phyloP scores from a whole-genome alignment of 257 asterid genomes.

The Penstemon eatonii region DNA sequence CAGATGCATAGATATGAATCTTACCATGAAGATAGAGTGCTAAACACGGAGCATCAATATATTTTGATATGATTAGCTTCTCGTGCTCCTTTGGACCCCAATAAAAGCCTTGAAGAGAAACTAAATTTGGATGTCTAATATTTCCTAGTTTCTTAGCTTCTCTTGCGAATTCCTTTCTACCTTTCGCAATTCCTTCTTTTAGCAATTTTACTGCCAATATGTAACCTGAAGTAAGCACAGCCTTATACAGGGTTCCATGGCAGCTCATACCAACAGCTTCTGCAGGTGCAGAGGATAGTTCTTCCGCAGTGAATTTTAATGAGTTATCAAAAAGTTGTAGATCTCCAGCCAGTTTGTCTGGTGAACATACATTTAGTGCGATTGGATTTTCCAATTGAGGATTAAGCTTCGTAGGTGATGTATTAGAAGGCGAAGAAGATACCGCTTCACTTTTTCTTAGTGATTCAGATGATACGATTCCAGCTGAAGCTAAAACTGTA shows the following conservation, averaged over 20 bases:
- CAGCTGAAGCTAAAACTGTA: slow-evolving; percentile 41
- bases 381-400: slow-evolving; percentile 40
- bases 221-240: slow-evolving; percentile 58
- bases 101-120: slow-evolving; percentile 72
- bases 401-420: slow-evolving; percentile 38
- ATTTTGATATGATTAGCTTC: slow-evolving; percentile 70
- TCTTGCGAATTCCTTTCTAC: slow-evolving; percentile 70
- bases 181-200: slow-evolving; percentile 76
- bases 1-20: neutral
- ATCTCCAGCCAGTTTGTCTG: slow-evolving; percentile 84
- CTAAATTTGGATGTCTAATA: slow-evolving; percentile 66
- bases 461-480: slow-evolving; percentile 41
- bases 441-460: slow-evolving; percentile 35
- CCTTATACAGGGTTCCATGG: slow-evolving; percentile 81
- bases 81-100: slow-evolving; percentile 95
- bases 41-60: slow-evolving; percentile 60
- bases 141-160: slow-evolving; percentile 81
- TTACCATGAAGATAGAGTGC: slow-evolving; percentile 72
- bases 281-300: slow-evolving; percentile 82
- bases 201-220: slow-evolving; percentile 78
- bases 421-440: slow-evolving; percentile 44
- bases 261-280: slow-evolving; percentile 82
- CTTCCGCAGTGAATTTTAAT: slow-evolving; percentile 67
- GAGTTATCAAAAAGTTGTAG: slow-evolving; percentile 64
- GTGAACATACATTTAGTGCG: slow-evolving; percentile 65